Base-by-base conservation (phyloP, 1,284 basidiomycete genomes). In the Trametes hirsuta region DNA sequence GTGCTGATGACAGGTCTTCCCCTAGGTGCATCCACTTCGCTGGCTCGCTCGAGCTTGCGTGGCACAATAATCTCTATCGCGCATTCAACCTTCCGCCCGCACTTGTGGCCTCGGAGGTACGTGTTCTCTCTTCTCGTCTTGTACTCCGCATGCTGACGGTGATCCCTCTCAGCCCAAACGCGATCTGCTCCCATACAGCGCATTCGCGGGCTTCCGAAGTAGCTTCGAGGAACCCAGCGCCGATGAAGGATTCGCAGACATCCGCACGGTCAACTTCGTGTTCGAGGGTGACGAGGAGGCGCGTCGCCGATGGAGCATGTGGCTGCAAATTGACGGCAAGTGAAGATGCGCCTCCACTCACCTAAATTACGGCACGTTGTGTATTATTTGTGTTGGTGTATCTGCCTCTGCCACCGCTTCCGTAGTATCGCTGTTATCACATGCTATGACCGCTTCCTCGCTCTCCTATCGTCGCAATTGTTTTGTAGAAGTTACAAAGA, bases 51-150 rank as follows among this genome's bases (percentile, higher is more conserved):
- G 90, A 93, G 51, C 80, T 97, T 3, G 92, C 93, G 3, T 91
- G 88, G 85, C 95, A 97, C 72, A 96, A 96, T 71, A 95, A 95
- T 68, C 73, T 94, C 3, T 96, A 95, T 71, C 85, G 94, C 34
- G 86, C 91, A 36, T 88, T 81, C 68, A 83, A 82, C 62, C 74
- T 82, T 39, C 83, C 85, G 0, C 70, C 80, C 2, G 79, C 78
- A 3, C 70, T 76, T 11, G 70, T 73, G n/a, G 70, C 69, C 1
- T 54, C 62, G 21, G 68, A 72, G 59, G 74, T 72, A 53, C 14
- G 66, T 62, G 6, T 21, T 11, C 51, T 22, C 37, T 22, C 15
- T 47, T 21, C 12, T 54, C 2, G 11, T 37, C 24, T 40, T 55
- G 34, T 21, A n/a, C 57, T n/a, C 14, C 25, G 11, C 37, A 1